A percentile compares a stretch with the other conserved stretches of the same genome.
These are phyloP conservation scores for Trichoderma koningii DNA, from an alignment of 2,329 filamentous ascomycete genomes.

Conservation along the genomic window DNA sequence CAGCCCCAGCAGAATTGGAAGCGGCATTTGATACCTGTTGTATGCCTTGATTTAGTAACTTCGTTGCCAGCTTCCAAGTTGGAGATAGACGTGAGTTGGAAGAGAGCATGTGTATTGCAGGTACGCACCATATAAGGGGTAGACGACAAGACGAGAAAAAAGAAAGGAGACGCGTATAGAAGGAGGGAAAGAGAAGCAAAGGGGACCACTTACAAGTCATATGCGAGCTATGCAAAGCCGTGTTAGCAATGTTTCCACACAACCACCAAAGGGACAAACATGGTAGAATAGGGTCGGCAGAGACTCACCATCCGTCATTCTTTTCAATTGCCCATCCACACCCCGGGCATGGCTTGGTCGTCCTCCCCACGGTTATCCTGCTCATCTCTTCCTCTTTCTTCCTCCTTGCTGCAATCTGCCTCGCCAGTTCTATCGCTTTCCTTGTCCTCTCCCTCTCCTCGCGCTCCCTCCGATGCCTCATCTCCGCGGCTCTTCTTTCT, in stretches of 20 bases:
- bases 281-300: neutral
- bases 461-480: constrained; percentile 33
- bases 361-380: constrained; percentile 33
- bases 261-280: neutral
- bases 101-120: constrained; percentile 7
- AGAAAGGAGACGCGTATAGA: neutral
- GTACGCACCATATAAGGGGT: constrained; percentile 22
- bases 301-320: constrained; percentile 45
- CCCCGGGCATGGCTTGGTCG: constrained; percentile 44
- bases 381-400: constrained; percentile 43
- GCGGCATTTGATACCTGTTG: constrained; percentile 41
- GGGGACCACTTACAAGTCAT: constrained; percentile 46
- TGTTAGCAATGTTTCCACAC: constrained; percentile 31
- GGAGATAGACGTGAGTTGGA: neutral
- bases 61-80: neutral
- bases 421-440: constrained; percentile 36
- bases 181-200: neutral
- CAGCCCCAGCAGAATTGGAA: constrained; percentile 44
- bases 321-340: constrained; percentile 46
- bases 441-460: constrained; percentile 34
- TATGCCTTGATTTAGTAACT: neutral
- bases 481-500: constrained; percentile 35
- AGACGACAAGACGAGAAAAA: neutral
- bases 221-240: constrained; percentile 37
- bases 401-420: constrained; percentile 35